Percentiles rank a stretch among this genome's conserved stretches.
These are phyloP conservation scores for Nemania diffusa DNA, from an alignment of 2,329 filamentous ascomycete genomes.

Conservation along the genomic window DNA sequence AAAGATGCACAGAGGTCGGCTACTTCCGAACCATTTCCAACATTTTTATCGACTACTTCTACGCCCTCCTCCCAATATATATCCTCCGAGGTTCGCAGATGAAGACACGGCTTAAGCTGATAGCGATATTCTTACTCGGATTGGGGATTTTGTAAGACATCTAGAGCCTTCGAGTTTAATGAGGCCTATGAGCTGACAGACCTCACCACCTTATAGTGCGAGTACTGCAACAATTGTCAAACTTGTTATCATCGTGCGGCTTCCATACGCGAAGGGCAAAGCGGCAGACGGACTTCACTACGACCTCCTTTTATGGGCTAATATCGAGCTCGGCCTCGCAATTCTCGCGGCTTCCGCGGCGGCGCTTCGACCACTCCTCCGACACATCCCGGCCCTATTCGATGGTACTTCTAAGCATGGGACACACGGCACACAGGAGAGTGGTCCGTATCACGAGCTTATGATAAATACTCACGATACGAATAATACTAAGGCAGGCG, in stretches of 20 bases:
- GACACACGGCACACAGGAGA: conserved; percentile 19
- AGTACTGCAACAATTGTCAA: conserved; percentile 51
- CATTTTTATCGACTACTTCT: conserved; percentile 51
- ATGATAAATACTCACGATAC: conserved; percentile 23
- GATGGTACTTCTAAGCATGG: conserved; percentile 24
- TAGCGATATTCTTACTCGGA: conserved; percentile 46
- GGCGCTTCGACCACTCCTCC: conserved; percentile 47
- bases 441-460: conserved; percentile 35
- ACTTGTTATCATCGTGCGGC: conserved; percentile 47
- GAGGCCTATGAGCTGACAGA: conserved; percentile 12
- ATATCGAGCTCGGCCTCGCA: conserved; percentile 48
- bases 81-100: conserved; percentile 48
- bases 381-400: conserved; percentile 38
- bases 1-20: conserved; percentile 44
- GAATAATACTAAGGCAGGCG: neutral
- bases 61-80: conserved; percentile 46
- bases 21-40: conserved; percentile 51
- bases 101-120: conserved; percentile 44
- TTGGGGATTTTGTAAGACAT: conserved; percentile 49
- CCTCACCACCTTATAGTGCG: conserved; percentile 39
- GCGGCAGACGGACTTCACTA: conserved; percentile 44
- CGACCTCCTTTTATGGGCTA: conserved; percentile 49
- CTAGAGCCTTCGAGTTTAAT: neutral
- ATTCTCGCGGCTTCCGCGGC: conserved; percentile 48
- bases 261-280: conserved; percentile 40